Percentiles rank a stretch among this genome's conserved stretches.
Evolutionary conservation across 148 eudicot species (phyloP).

Genomic region (Arctostaphylos glauca): DNA sequence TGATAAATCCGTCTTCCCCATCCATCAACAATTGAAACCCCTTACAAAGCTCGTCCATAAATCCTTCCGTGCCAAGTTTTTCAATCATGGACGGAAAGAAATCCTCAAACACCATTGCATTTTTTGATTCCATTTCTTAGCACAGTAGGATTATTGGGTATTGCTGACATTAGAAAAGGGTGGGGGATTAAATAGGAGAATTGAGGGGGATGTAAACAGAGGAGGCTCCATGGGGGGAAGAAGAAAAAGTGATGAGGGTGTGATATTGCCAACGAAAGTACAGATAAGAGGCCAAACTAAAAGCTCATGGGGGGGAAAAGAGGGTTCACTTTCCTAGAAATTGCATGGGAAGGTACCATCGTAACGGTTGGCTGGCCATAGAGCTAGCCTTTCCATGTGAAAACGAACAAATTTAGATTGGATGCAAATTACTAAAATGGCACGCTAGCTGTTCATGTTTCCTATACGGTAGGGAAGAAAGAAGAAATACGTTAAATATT

Average conservation of each 20-base stretch:
- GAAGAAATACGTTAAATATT: not conserved
- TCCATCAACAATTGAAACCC: conserved; percentile 26
- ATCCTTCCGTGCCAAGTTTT: conserved; percentile 18
- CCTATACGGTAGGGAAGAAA: not conserved
- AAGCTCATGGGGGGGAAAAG: not conserved
- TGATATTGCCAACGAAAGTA: conserved; percentile 12
- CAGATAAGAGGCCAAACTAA: conserved; percentile 14
- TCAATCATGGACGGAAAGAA: conserved; percentile 24
- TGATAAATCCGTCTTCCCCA: conserved; percentile 18
- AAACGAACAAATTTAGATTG: not conserved
- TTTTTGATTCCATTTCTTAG: conserved; percentile 7
- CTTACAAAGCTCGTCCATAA: conserved; percentile 24
- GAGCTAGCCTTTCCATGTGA: not conserved
- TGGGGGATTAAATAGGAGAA: conserved; percentile 16
- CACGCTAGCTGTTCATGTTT: not conserved
- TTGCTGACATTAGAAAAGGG: not conserved
- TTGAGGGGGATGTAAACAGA: not conserved
- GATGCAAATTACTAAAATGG: not conserved
- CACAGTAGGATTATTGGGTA: too few species aligned
- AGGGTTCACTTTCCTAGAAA: conserved; percentile 25
- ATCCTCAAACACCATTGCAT: conserved; percentile 20
- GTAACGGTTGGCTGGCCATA: not conserved
- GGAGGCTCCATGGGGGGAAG: not conserved
- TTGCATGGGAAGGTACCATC: conserved; percentile 31
- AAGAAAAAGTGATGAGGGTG: not conserved